These are phyloP conservation scores for Tilletia indica DNA, from an alignment of 1,284 basidiomycete species.

Conservation along the genomic window DNA sequence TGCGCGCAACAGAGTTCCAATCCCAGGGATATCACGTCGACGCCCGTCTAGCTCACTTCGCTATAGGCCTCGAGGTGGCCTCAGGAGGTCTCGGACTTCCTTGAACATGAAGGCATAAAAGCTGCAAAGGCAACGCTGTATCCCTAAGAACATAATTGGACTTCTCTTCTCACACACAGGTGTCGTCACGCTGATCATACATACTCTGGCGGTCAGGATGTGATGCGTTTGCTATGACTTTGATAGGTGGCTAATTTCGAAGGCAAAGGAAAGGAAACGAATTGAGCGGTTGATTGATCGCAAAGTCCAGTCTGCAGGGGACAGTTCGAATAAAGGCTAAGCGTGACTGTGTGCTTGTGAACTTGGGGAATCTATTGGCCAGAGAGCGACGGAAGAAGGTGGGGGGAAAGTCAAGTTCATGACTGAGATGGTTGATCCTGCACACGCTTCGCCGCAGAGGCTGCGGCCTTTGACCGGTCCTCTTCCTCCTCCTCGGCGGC, in stretches of 20 bases:
- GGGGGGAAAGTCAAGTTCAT: too few species aligned
- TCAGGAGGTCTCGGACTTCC: constrained; percentile 7
- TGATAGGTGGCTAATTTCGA: neutral
- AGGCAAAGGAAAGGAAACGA: neutral
- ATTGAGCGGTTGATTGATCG: neutral
- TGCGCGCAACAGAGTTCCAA: constrained; percentile 36
- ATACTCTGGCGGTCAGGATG: neutral
- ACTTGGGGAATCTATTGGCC: too few species aligned
- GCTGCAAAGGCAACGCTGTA: too few species aligned
- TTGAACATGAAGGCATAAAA: neutral
- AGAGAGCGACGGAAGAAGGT: too few species aligned
- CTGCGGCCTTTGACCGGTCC: too few species aligned
- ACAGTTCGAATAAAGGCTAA: too few species aligned
- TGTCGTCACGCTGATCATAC: neutral
- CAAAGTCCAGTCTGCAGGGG: too few species aligned
- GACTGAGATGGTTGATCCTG: neutral
- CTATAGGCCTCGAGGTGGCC: constrained; percentile 35
- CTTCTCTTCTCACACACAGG: neutral
- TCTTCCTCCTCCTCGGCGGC: constrained; percentile 13
- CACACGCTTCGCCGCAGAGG: neutral
- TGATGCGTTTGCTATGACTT: neutral
- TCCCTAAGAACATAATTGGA: neutral
- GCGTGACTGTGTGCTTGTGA: neutral
- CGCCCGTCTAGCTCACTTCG: constrained; percentile 50
- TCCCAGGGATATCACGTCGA: constrained; percentile 45